These are phyloP conservation scores for Cymodocea nodosa DNA, from an alignment of 116 monocot genomes.

Conservation along the genomic window DNA sequence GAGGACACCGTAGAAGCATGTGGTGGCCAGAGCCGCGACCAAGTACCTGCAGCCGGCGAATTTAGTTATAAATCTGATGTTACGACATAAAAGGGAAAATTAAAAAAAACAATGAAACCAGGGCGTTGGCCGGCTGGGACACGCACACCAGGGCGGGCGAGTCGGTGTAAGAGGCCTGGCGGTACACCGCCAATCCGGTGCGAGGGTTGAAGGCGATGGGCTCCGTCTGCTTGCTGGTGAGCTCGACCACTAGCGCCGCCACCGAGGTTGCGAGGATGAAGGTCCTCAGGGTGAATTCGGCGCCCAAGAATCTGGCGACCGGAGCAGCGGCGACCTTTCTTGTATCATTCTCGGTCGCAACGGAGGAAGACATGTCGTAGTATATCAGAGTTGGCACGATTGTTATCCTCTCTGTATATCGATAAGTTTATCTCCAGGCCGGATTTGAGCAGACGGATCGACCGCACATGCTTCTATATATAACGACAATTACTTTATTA, in stretches of 20 bases:
- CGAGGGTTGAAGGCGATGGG: not conserved
- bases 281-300: no score
- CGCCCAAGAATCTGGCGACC: no score
- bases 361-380: no score
- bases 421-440: no score
- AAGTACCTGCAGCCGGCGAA: constrained; percentile 24
- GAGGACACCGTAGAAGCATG: constrained; percentile 14
- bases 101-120: not conserved
- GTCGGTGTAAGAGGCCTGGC: constrained; percentile 6
- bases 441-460: no score
- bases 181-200: not conserved
- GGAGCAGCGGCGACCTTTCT: no score
- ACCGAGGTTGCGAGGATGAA: constrained; percentile 2
- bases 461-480: no score
- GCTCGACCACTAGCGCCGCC: constrained; percentile 1
- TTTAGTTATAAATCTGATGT: not conserved
- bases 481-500: no score
- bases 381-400: no score
- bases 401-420: no score
- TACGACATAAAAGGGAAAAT: no score
- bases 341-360: no score
- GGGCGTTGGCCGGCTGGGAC: not conserved
- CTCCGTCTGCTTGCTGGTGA: constrained; percentile 15
- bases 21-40: constrained; percentile 10
- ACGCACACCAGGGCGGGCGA: constrained; percentile 9